These are phyloP conservation scores for Sporothrix humicola DNA, from an alignment of 2,329 filamentous ascomycete genomes.

Conservation along the genomic window DNA sequence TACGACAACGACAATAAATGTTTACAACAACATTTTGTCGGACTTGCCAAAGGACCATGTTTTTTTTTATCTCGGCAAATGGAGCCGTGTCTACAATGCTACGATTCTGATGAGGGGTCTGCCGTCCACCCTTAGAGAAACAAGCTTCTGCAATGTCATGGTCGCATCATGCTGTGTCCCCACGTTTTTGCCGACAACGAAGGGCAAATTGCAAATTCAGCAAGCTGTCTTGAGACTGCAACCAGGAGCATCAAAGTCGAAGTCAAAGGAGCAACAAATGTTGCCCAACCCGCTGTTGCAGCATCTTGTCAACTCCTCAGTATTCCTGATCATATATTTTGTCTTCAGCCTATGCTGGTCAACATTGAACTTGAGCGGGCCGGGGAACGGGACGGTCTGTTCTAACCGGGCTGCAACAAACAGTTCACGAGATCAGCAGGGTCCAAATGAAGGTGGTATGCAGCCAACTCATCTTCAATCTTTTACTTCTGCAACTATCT, in stretches of 20 bases:
- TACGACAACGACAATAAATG: no score
- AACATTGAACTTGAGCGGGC: neutral
- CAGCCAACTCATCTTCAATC: neutral
- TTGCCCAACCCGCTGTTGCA: neutral
- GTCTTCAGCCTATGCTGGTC: neutral
- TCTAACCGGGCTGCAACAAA: constrained; percentile 12
- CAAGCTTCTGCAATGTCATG: neutral
- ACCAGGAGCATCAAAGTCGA: no score
- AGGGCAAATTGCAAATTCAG: no score
- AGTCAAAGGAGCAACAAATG: neutral
- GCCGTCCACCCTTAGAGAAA: neutral
- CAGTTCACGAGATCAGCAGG: constrained; percentile 15
- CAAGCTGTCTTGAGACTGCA: no score
- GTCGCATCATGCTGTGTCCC: neutral
- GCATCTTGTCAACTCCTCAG: neutral
- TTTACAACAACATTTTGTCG: neutral
- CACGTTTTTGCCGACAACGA: neutral
- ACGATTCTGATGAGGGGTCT: neutral
- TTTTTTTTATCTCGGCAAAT: constrained; percentile 6
- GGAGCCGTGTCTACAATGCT: neutral
- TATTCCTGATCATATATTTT: neutral
- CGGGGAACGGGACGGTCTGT: neutral
- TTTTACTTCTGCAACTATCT: neutral
- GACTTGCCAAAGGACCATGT: no score
- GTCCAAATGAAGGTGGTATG: neutral